Evolutionary conservation across 192 early-diverging fungal genomes (phyloP), one percentile per base, ranked within the genome.

Genomic region (Linnemannia elongata): DNA sequence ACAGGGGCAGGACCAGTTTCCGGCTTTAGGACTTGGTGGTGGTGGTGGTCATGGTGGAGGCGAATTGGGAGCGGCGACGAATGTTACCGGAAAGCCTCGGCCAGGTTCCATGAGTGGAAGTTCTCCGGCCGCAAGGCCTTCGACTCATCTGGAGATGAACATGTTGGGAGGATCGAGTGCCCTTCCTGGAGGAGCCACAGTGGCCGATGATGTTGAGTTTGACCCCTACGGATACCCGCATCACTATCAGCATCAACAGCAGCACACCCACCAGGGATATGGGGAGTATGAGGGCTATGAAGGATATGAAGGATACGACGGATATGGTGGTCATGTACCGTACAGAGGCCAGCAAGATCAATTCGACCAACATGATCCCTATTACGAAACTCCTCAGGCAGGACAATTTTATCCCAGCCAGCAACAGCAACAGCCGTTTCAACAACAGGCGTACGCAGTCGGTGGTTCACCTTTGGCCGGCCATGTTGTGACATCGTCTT

Each of bases 131-230:
- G 79, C 55, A 45, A 70, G 57, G 1, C 66, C 74, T 41, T 74
- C 73, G 68, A 66, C 27, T 33, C 60, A 66, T 33, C n/a, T 82
- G 52, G 80, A 82, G 39, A 82, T 82, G 80, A 15, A 49, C 20
- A 69, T 49, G 33, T n/a, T 82, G 35, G 69, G 68, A 52, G 80
- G 35, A 10, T 33, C 60, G 12, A 41, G 74, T 7, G 69, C 57
- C 69, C 36, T 49, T 24, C 45, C 27, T 22, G 72, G 49, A 20
- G 54, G 24, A 12, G 8, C 30, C 4, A 27, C 18, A 9, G 33
- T 44, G 39, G 30, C 35, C 74, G 33, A 39, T 75, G 33, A 54
- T 20, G 33, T 30, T 24, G 47, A 4, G 10, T 63, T 69, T 30
- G 79, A 73, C 1, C 71, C 76, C 18, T 71, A 81, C 41, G 42